Percentiles rank a stretch among this genome's conserved stretches.
Evolutionary conservation across 78 protist species (phyloP).

Genomic region (Speleostelium caveatum): DNA sequence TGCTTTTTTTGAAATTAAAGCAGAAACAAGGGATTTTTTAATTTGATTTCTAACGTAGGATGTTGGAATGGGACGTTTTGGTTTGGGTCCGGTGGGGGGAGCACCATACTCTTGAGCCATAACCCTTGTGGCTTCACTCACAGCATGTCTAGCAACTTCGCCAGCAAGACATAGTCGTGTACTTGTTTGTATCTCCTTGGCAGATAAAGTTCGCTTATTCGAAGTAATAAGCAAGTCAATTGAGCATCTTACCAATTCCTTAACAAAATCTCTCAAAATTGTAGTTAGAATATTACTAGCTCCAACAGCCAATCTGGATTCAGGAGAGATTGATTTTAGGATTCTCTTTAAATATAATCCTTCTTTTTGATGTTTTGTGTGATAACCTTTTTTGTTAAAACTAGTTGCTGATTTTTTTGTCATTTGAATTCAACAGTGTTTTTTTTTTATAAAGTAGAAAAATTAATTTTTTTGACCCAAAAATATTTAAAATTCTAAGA

Average conservation of each 20-base stretch:
- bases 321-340: not conserved
- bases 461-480: not conserved
- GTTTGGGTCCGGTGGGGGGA: not conserved
- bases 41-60: not conserved
- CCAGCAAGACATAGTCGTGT: not conserved
- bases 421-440: not conserved
- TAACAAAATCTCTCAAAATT: not conserved
- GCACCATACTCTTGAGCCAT: too few species aligned
- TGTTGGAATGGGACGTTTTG: not conserved
- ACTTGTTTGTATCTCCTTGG: not conserved
- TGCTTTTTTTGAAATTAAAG: not conserved
- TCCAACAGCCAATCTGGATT: not conserved
- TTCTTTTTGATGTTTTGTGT: conserved; percentile 1
- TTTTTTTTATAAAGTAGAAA: not conserved
- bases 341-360: not conserved
- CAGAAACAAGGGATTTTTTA: not conserved
- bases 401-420: not conserved
- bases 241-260: not conserved
- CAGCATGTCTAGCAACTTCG: conserved; percentile 15
- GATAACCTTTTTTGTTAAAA: not conserved
- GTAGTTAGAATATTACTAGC: not conserved
- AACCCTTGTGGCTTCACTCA: too few species aligned
- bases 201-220: not conserved
- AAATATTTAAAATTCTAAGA: not conserved
- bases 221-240: not conserved